Evolutionary conservation across 768 basidiomycete species (phyloP), one percentile per base, ranked within the genome.

Genomic region (Pleurotus sapidus): DNA sequence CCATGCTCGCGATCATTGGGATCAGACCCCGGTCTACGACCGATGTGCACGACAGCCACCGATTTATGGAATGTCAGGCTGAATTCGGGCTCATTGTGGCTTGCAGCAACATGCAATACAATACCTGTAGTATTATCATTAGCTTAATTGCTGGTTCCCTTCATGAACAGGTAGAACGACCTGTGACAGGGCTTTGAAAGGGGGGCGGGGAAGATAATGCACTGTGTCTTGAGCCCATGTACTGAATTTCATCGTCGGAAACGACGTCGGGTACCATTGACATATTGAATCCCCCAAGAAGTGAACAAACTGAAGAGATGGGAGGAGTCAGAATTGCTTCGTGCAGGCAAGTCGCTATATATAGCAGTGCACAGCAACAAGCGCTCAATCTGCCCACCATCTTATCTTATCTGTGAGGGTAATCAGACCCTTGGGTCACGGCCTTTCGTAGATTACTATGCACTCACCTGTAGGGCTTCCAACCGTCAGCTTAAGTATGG

Each of bases 1-100:
- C 65, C 48, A 70, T 66, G 69, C 74, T 69, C 60, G 71, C 67
- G 57, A 51, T 56, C 49, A 45, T 67, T 74, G 40, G 67, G 63
- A 61, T 82, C 77, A 56, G 74, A 76, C 17, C 79, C 77, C 8
- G 89, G 83, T 58, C 84, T 83, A 47, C 90, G 84, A 3, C 90
- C 90, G 64, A 92, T 84, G 59, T 81, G 76, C 14, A 91, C 75
- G 47, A 80, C 78, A 43, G 70, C 70, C 4, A 81, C 77, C 53
- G 73, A 65, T 64, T 84, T 82, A 65, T 72, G 70, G 68, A 88
- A 90, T 2, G 74, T 71, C 60, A 89, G 66, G 18, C 67, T 63
- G 61, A 80, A 78, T 9, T 76, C 70, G 11, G 76, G 69, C 51
- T 76, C 74, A 27, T 75, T 71, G 27, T 38, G 30, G 56, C 74